Conservation (phyloP, 768 basidiomycete genomes). For the Lactarius hengduanensis region DNA sequence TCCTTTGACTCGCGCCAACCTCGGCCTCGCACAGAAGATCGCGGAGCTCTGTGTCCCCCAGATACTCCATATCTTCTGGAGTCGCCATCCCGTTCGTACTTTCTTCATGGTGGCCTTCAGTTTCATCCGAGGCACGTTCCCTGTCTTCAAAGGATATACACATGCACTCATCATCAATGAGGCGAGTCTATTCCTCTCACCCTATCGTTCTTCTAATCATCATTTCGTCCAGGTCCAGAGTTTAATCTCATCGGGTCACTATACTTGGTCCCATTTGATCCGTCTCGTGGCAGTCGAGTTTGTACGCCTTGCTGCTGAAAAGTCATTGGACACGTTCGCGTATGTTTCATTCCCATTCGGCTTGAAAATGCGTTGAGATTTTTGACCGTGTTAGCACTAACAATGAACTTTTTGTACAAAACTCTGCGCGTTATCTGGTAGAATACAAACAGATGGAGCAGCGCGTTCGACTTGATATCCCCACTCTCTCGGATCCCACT, state of each 20-base stretch:
- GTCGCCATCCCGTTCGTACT: slow-evolving; percentile 65
- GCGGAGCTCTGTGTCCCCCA: slow-evolving; percentile 53
- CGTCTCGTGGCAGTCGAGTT: slow-evolving; percentile 62
- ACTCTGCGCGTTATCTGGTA: slow-evolving; percentile 68
- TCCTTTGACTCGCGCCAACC: slow-evolving; percentile 54
- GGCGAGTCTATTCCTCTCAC: slow-evolving; percentile 42
- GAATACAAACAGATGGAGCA: slow-evolving; percentile 80
- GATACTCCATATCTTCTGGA: slow-evolving; percentile 50
- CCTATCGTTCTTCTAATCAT: background rate
- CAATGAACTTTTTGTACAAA: slow-evolving; percentile 73
- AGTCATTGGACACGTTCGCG: slow-evolving; percentile 68
- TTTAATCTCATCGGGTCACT: slow-evolving; percentile 65
- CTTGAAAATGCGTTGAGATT: slow-evolving; percentile 9
- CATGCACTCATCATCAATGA: slow-evolving; percentile 85
- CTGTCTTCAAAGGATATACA: slow-evolving; percentile 82
- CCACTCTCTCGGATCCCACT: slow-evolving; percentile 70
- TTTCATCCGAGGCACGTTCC: slow-evolving; percentile 69
- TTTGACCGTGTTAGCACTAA: slow-evolving; percentile 46
- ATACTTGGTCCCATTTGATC: slow-evolving; percentile 65
- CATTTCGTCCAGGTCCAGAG: slow-evolving; percentile 56
- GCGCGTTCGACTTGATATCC: slow-evolving; percentile 72
- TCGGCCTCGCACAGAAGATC: slow-evolving; percentile 56
- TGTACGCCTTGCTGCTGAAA: slow-evolving; percentile 60
- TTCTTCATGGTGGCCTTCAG: slow-evolving; percentile 70
- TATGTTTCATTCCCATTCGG: slow-evolving; percentile 41